These are phyloP conservation scores for Dillenia turbinata DNA, from an alignment of 164 flowering plant species.

Conservation along the genomic window DNA sequence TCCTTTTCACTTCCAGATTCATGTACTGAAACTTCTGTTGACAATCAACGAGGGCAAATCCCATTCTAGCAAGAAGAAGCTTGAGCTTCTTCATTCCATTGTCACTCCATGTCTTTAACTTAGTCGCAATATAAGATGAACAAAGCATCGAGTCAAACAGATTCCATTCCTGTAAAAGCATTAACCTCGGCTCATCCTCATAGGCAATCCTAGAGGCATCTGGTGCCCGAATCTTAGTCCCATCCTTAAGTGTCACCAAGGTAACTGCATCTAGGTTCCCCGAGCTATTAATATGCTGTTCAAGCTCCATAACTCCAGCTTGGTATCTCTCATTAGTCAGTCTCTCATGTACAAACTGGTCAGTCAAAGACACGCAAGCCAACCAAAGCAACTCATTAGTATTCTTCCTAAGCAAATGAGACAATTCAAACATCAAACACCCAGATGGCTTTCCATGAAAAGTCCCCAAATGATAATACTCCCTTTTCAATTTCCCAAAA, in stretches of 20 bases:
- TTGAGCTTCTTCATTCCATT: conserved; percentile 86
- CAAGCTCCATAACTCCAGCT: conserved; percentile 93
- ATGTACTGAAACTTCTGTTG: conserved; percentile 93
- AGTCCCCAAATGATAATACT: conserved; percentile 78
- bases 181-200: conserved; percentile 90
- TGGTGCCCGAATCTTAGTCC: conserved; percentile 81
- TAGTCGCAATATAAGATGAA: conserved; percentile 89
- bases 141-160: conserved; percentile 95
- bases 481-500: conserved; percentile 53
- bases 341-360: conserved; percentile 91
- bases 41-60: conserved; percentile 87
- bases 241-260: conserved; percentile 86
- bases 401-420: conserved; percentile 73
- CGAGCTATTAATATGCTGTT: conserved; percentile 82
- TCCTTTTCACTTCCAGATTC: conserved; percentile 77
- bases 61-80: conserved; percentile 90
- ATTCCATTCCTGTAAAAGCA: conserved; percentile 91
- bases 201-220: conserved; percentile 76
- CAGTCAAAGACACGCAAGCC: conserved; percentile 92
- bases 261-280: conserved; percentile 82
- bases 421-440: conserved; percentile 80
- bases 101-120: conserved; percentile 95
- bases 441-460: conserved; percentile 97
- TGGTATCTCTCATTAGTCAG: conserved; percentile 86
- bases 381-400: conserved; percentile 90